Base-by-base conservation (phyloP, 2,329 filamentous ascomycete genomes). In the Aspergillus puulaauensis region DNA sequence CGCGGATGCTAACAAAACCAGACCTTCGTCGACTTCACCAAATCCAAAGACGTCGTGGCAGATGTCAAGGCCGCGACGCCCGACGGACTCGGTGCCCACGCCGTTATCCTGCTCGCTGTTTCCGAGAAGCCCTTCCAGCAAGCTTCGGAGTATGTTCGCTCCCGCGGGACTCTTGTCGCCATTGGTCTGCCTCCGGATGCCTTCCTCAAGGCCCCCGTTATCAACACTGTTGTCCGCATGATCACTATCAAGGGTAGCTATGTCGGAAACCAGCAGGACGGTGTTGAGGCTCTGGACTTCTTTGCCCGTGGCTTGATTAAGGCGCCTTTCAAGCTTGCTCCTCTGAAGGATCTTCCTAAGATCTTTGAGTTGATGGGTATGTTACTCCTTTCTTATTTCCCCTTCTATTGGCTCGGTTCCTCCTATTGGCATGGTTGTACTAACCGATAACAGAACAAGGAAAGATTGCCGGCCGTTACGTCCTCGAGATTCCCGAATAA, bases 51-150 rank as follows among this genome's bases (percentile, higher is more conserved):
- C 76, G 75, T 96, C 11, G 88, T 95, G 61, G 84, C 84, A 65
- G 90, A 93, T 60, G 91, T 96, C 63, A 90, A 90, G 79, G 85
- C 84, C 43, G 86, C 87, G n/a, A 95, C 90, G 1, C 51, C 51
- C 3, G 51, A 46, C 4, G 76, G 83, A 24, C 91, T 93, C 66
- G 90, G 93, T 47, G 91, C 92, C 6, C 89, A 96, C 69, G 92
- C 91, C 35, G 91, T 92, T 61, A 81, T 96, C 63, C 81, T 96
- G 44, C 85, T 96, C 56, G 91, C 92, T 60, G 90, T 91, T 43
- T 84, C 81, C 66, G 91, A 96, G 83, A 90, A 88, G 81, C 92
- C 93, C 47, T 96, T 96, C 86, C 90, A 96, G 79, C 91, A 96
- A 79, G 93, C 93, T 9, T 46, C 54, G 4, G 51, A 63, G 77